Evolutionary conservation across 2,329 filamentous ascomycete species (phyloP).

Genomic region (Epichloe sp.): DNA sequence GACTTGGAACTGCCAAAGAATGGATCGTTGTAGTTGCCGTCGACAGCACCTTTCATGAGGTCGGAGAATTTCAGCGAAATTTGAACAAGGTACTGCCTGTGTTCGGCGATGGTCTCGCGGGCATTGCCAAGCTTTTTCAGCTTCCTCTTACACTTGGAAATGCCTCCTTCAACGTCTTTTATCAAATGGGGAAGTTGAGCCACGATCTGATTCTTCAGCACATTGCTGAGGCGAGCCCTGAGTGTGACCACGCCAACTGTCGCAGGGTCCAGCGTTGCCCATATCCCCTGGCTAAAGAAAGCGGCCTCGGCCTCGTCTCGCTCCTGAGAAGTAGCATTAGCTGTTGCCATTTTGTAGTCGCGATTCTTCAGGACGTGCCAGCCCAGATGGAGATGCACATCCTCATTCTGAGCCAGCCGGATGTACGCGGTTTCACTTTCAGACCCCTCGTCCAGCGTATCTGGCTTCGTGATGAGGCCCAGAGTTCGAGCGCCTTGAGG

Average conservation of each 20-base stretch:
- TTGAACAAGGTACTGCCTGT: constrained; percentile 32
- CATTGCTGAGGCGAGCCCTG: constrained; percentile 32
- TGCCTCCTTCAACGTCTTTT: constrained; percentile 25
- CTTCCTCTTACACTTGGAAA: constrained; percentile 19
- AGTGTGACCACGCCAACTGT: constrained; percentile 35
- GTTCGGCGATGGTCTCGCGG: constrained; percentile 30
- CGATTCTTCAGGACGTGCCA: constrained; percentile 40
- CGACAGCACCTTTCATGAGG: constrained; percentile 30
- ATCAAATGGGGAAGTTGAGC: constrained; percentile 30
- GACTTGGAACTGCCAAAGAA: constrained; percentile 33
- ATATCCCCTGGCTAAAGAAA: constrained; percentile 31
- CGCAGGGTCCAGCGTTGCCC: constrained; percentile 20
- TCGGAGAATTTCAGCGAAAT: constrained; percentile 30
- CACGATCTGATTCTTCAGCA: constrained; percentile 35
- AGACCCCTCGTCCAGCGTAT: constrained; percentile 21
- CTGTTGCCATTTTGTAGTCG: constrained; percentile 19
- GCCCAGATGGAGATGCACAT: constrained; percentile 34
- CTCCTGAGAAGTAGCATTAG: constrained; percentile 15
- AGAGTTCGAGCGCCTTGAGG: constrained; percentile 29
- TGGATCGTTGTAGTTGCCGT: constrained; percentile 35
- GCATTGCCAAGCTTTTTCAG: constrained; percentile 36
- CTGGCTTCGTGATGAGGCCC: constrained; percentile 45
- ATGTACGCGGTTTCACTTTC: constrained; percentile 26
- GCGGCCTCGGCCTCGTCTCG: constrained; percentile 26
- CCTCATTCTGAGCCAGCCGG: constrained; percentile 29